Evolutionary conservation across 2,329 filamentous ascomycete genomes (phyloP).

Genomic region (Trichophyton equinum): DNA sequence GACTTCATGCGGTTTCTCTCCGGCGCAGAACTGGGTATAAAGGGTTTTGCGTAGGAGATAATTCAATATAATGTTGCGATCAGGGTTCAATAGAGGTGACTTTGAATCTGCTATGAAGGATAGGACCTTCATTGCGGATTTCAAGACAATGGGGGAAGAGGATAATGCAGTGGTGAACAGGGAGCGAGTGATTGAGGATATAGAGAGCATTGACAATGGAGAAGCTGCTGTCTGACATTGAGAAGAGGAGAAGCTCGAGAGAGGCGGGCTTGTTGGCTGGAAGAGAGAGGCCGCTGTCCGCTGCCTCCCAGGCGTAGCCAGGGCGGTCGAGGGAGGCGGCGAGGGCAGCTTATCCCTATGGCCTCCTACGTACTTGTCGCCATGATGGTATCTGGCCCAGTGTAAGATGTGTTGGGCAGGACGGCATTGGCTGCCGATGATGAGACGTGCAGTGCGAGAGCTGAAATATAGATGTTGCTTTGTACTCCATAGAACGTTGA

Average conservation of each 20-base stretch:
- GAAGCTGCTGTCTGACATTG: conserved; percentile 1
- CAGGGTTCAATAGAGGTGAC: conserved; percentile 55
- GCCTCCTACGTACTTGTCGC: not conserved
- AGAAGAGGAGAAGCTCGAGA: not conserved
- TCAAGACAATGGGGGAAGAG: conserved; percentile 38
- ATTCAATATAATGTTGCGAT: conserved; percentile 59
- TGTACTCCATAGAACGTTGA: not conserved
- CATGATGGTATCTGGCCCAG: conserved; percentile 4
- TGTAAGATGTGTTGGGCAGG: not conserved
- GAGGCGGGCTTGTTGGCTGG: not conserved
- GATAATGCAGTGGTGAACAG: conserved; percentile 13
- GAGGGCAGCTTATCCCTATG: conserved; percentile 1
- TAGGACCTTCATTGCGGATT: conserved; percentile 57
- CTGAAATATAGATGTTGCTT: conserved; percentile 1
- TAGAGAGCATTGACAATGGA: conserved; percentile 13
- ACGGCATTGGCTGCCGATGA: not conserved
- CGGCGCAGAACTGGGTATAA: conserved; percentile 84
- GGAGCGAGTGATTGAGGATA: conserved; percentile 13
- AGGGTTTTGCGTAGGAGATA: conserved; percentile 67
- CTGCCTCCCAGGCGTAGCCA: not conserved
- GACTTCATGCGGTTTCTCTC: conserved; percentile 60
- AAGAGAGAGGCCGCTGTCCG: conserved; percentile 1
- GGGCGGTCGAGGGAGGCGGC: conserved; percentile 5
- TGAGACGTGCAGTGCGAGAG: not conserved
- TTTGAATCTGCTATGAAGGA: conserved; percentile 56